Conservation (phyloP, 2,329 filamentous ascomycete species). For the Cercospora beticola region DNA sequence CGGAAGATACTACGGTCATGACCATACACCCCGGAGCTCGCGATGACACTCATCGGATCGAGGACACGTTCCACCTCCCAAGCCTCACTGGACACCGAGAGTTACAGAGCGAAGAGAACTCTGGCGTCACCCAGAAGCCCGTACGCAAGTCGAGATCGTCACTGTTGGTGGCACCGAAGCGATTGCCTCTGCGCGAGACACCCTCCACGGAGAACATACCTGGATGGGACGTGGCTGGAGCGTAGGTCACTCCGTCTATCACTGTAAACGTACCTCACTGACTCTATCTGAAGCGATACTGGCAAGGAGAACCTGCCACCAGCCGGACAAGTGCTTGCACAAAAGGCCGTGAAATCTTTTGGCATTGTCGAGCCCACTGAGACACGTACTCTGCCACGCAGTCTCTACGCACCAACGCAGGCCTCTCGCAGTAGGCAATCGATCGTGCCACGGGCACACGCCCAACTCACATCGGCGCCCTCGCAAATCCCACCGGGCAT, state of each 20-base stretch:
- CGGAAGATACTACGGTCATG: slow-evolving; percentile 53
- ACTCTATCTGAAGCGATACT: slow-evolving; percentile 42
- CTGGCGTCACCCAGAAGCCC: slow-evolving; percentile 7
- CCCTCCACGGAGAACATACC: slow-evolving; percentile 11
- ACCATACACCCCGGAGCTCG: slow-evolving; percentile 52
- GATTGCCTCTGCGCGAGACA: slow-evolving; percentile 50
- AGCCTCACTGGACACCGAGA: background rate
- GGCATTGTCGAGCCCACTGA: background rate
- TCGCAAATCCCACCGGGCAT: background rate
- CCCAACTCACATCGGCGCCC: background rate
- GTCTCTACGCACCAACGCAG: slow-evolving; percentile 27
- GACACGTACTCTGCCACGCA: slow-evolving; percentile 3
- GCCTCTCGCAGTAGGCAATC: slow-evolving; percentile 27
- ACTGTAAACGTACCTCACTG: background rate
- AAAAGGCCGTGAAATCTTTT: slow-evolving; percentile 9
- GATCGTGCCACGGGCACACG: slow-evolving; percentile 15
- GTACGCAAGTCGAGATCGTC: slow-evolving; percentile 42
- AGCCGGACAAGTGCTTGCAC: slow-evolving; percentile 30
- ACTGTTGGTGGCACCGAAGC: slow-evolving; percentile 49
- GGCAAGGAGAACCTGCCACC: slow-evolving; percentile 66
- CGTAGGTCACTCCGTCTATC: slow-evolving; percentile 5
- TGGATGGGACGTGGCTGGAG: slow-evolving; percentile 48
- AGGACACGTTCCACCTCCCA: slow-evolving; percentile 35
- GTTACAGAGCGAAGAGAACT: background rate
- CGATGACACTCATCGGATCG: slow-evolving; percentile 31